Evolutionary conservation across 495 filamentous ascomycete genomes (phyloP).

Genomic region (Extremus antarcticus): DNA sequence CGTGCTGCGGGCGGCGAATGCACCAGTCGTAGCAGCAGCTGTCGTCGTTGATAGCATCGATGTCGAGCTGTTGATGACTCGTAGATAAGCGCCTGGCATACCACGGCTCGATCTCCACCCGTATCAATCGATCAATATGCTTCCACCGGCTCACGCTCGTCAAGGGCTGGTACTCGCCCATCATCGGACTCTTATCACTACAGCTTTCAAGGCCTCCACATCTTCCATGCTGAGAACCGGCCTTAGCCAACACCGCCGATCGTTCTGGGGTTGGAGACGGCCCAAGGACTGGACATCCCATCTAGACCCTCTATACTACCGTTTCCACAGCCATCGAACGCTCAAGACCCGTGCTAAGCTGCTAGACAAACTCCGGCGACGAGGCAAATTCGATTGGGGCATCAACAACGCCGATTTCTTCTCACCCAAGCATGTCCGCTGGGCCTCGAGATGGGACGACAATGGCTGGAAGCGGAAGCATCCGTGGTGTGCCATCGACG

Average conservation of each 20-base stretch:
- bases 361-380: constrained; percentile 7
- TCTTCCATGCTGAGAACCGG: neutral
- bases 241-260: neutral
- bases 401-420: constrained; percentile 11
- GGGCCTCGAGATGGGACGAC: constrained; percentile 6
- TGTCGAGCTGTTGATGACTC: neutral
- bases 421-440: constrained; percentile 14
- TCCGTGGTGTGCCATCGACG: neutral
- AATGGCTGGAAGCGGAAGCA: neutral
- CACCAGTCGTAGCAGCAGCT: neutral
- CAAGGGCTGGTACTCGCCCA: neutral
- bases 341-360: constrained; percentile 17
- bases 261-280: constrained; percentile 4
- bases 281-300: constrained; percentile 10
- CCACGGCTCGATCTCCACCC: neutral
- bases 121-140: neutral
- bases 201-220: neutral
- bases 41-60: neutral
- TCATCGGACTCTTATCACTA: neutral
- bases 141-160: neutral
- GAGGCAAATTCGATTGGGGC: constrained; percentile 14
- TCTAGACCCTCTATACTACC: constrained; percentile 9
- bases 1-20: too few relatives aligned
- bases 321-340: constrained; percentile 10
- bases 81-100: neutral